phyloP scores from a whole-genome alignment of 1,284 basidiomycete genomes.

The Tilletia indica region DNA sequence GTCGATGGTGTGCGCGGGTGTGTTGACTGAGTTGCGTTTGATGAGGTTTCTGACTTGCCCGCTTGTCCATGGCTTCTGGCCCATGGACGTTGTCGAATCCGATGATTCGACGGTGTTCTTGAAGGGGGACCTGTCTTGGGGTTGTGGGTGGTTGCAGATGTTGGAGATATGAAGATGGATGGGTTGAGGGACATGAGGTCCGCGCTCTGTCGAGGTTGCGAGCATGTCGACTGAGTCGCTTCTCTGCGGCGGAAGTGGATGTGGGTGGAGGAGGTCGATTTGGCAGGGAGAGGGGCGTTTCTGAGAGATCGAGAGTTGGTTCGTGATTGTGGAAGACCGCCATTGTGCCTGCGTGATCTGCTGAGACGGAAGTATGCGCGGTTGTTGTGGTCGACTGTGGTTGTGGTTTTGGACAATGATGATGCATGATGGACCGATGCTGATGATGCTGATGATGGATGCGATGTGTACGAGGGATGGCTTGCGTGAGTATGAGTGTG shows the following conservation, averaged over 20 bases:
- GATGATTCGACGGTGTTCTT: constrained; percentile 36
- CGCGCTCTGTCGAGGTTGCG: constrained; percentile 20
- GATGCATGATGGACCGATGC: background rate
- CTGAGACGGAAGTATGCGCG: background rate
- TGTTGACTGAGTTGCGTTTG: constrained; percentile 28
- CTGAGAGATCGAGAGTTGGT: background rate
- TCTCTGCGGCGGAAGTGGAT: no score
- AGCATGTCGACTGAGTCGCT: background rate
- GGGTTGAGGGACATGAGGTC: constrained; percentile 28
- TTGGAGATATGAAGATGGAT: constrained; percentile 22
- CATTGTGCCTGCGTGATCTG: background rate
- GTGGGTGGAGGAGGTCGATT: constrained; percentile 9
- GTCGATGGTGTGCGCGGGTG: background rate
- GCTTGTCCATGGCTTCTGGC: constrained; percentile 28
- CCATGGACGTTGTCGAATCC: constrained; percentile 46
- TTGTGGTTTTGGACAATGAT: background rate
- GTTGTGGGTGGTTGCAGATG: background rate
- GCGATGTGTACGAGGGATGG: constrained; percentile 15
- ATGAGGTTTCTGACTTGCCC: constrained; percentile 22
- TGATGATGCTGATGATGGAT: background rate
- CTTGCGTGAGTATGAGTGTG: background rate
- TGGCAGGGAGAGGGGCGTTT: constrained; percentile 9
- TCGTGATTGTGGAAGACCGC: background rate
- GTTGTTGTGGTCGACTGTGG: no score
- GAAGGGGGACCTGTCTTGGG: background rate